These are phyloP conservation scores for Alisma plantagoaquatica DNA, from an alignment of 106 monocot genomes.

Conservation along the genomic window DNA sequence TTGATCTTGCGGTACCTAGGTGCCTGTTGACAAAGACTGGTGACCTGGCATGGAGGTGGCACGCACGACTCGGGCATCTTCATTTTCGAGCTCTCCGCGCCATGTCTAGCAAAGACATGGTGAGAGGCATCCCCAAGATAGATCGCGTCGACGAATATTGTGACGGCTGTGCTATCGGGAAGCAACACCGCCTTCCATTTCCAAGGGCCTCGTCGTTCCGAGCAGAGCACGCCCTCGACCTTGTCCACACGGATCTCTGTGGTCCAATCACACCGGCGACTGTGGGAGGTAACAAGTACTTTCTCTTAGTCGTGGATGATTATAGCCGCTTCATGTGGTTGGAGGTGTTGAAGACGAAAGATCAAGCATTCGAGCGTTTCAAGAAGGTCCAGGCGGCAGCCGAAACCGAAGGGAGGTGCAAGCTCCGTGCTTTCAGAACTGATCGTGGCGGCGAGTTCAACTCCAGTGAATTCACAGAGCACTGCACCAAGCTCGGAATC, in stretches of 20 bases:
- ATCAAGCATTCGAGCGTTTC: background rate
- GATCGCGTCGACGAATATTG: background rate
- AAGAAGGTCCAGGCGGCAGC: constrained; percentile 10
- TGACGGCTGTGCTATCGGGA: too few species aligned
- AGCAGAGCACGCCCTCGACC: background rate
- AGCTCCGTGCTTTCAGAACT: too few species aligned
- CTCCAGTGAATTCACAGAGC: too few species aligned
- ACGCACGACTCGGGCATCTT: background rate
- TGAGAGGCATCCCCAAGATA: background rate
- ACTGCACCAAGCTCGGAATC: background rate
- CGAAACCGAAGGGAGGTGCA: too few species aligned
- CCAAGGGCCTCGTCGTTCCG: background rate
- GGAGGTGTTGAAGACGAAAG: too few species aligned
- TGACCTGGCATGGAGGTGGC: background rate
- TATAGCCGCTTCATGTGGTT: too few species aligned
- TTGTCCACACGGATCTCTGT: constrained; percentile 20
- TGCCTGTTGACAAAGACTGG: background rate
- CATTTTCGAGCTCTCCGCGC: background rate
- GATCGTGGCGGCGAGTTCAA: too few species aligned
- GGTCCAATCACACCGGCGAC: constrained; percentile 14
- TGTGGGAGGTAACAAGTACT: background rate
- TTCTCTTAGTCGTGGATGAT: constrained; percentile 13
- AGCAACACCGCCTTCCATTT: too few species aligned
- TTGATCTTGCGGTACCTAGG: background rate
- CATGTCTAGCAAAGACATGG: background rate